These are phyloP conservation scores for Lactifluus echinatus DNA, from an alignment of 768 basidiomycete genomes.

Conservation along the genomic window DNA sequence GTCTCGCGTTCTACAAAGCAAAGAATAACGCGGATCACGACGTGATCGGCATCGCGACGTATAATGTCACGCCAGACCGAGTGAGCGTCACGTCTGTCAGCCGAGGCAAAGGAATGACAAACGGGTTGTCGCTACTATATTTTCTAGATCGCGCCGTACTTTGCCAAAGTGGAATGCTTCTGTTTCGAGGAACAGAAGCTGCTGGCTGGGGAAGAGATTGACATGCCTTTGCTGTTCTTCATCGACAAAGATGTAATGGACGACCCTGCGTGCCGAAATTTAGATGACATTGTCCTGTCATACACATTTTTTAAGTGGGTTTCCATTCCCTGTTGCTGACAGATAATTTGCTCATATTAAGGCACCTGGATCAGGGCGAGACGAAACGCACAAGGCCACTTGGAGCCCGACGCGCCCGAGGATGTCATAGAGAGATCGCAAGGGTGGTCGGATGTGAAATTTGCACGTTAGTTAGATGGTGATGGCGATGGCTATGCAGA, in stretches of 20 bases:
- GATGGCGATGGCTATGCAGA: background rate
- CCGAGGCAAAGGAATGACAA: background rate
- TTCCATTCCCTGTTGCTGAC: background rate
- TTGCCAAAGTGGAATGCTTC: constrained; percentile 99
- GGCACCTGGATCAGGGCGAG: constrained; percentile 51
- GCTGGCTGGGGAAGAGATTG: constrained; percentile 90
- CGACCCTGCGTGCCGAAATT: constrained; percentile 76
- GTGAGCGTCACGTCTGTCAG: constrained; percentile 38
- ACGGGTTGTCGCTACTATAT: background rate
- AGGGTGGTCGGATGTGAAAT: constrained; percentile 62
- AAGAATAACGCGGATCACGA: constrained; percentile 79
- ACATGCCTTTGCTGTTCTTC: constrained; percentile 97
- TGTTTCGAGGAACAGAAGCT: constrained; percentile 98
- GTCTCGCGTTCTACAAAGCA: constrained; percentile 92
- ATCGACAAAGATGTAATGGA: constrained; percentile 96
- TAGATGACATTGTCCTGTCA: constrained; percentile 88
- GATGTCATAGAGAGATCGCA: constrained; percentile 71
- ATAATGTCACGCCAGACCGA: constrained; percentile 97
- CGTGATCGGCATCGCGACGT: constrained; percentile 96
- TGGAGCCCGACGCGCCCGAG: constrained; percentile 85
- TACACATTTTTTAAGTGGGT: constrained; percentile 96
- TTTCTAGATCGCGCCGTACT: constrained; percentile 90
- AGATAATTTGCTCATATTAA: background rate
- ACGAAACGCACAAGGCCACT: constrained; percentile 73
- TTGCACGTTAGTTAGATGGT: constrained; percentile 29